phyloP scores from a whole-genome alignment of 2,329 filamentous ascomycete genomes.

The Fusarium sp. region DNA sequence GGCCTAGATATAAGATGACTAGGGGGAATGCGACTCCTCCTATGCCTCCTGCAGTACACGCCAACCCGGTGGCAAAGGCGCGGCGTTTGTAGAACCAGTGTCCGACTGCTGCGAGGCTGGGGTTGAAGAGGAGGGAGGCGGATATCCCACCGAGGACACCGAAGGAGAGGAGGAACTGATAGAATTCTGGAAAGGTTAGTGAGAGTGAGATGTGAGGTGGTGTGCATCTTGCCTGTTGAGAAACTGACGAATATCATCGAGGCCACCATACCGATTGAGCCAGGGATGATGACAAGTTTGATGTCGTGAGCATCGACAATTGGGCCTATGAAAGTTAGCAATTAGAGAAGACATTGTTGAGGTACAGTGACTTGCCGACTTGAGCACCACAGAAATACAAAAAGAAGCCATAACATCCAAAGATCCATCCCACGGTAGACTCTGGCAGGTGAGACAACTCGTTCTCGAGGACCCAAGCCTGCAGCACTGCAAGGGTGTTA shows the following conservation, averaged over 20 bases:
- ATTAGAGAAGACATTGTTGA: not conserved
- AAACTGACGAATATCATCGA: slow-evolving; percentile 68
- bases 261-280: slow-evolving; percentile 65
- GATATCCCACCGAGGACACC: slow-evolving; percentile 73
- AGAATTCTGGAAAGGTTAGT: slow-evolving; percentile 60
- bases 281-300: slow-evolving; percentile 65
- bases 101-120: slow-evolving; percentile 72
- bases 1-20: slow-evolving; percentile 42
- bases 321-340: slow-evolving; percentile 50
- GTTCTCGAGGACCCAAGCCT: slow-evolving; percentile 73
- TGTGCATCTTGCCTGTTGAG: slow-evolving; percentile 57
- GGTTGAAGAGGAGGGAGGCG: slow-evolving; percentile 76
- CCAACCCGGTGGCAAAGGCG: slow-evolving; percentile 75
- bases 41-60: slow-evolving; percentile 70
- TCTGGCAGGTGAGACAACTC: slow-evolving; percentile 69
- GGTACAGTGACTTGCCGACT: slow-evolving; percentile 54
- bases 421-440: slow-evolving; percentile 77
- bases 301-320: slow-evolving; percentile 77
- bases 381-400: slow-evolving; percentile 78
- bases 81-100: slow-evolving; percentile 75
- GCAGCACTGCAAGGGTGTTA: slow-evolving; percentile 73
- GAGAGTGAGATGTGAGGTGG: not conserved
- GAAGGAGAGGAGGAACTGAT: slow-evolving; percentile 77
- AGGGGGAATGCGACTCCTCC: slow-evolving; percentile 65
- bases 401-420: slow-evolving; percentile 76